Percentiles rank a stretch among this genome's conserved stretches.
These are phyloP conservation scores for Ogataea kodamae DNA, from an alignment of 805 yeast genomes.

Conservation along the genomic window DNA sequence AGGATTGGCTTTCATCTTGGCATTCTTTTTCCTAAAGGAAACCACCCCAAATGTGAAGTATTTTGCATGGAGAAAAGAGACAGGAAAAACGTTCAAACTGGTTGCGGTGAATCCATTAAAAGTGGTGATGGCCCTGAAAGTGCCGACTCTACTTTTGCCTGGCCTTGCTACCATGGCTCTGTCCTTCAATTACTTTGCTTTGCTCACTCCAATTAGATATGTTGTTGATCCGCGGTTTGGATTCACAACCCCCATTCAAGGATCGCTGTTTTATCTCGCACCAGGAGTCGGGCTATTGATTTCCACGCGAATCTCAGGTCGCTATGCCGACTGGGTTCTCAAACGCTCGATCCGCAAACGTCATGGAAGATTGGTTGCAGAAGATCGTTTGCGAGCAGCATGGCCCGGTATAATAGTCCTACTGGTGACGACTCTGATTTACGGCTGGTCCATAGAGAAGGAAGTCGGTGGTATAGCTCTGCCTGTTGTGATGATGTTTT, in stretches of 20 bases:
- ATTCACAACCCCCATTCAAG: constrained; percentile 43
- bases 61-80: constrained; percentile 24
- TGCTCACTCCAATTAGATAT: constrained; percentile 49
- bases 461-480: constrained; percentile 50
- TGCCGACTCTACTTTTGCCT: constrained; percentile 40
- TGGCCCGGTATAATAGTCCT: constrained; percentile 37
- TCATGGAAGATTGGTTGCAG: constrained; percentile 43
- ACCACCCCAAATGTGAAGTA: constrained; percentile 35
- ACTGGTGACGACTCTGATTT: constrained; percentile 41
- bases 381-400: constrained; percentile 44
- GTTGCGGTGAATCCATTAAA: constrained; percentile 42
- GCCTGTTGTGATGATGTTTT: constrained; percentile 45
- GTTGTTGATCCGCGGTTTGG: constrained; percentile 53
- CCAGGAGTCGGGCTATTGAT: constrained; percentile 49
- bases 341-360: constrained; percentile 37
- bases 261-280: constrained; percentile 50
- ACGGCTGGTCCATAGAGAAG: constrained; percentile 49
- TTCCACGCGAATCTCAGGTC: constrained; percentile 50
- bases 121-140: constrained; percentile 37
- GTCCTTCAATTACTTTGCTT: constrained; percentile 44
- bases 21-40: constrained; percentile 42
- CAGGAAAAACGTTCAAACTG: constrained; percentile 36
- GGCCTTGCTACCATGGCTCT: constrained; percentile 38
- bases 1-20: constrained; percentile 30
- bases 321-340: constrained; percentile 45